Evolutionary conservation across 2,329 filamentous ascomycete genomes (phyloP), one percentile per base, ranked within the genome.

Genomic region (Cadophora gregata): DNA sequence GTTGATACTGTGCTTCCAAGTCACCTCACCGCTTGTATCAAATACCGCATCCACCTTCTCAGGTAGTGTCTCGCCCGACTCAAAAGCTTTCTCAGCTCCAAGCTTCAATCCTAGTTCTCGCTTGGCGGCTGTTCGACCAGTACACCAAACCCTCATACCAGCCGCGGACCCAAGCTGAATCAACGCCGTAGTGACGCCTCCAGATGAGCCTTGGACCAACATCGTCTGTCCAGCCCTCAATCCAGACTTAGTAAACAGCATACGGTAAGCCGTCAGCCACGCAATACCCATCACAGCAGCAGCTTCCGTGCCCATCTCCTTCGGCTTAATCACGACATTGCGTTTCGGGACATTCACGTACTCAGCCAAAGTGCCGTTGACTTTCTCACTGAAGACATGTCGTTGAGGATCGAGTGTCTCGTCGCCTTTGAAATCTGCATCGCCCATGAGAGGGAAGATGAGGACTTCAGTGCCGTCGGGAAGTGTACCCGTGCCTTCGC

Each of bases 231-330:
- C 71, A 58, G 66, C 64, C 36, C 67, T 62, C 16, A 73, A 53
- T 3, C 68, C 70, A 6, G 71, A 73, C 14, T 67, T 64, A 1
- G 59, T 71, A 38, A 72, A 73, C 21, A 72, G 62, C 73, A 73
- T 74, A 1, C 73, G 67, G 51, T 73, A 74, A n/a, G 72, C 73
- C 4, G 73, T 72, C 16, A 74, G 56, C 71, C 71, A 74, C 1
- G 72, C 67, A 45, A 73, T 59, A 4, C 73, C 72, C 31, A 74
- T 62, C 9, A 74, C 72, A n/a, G 70, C 67, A 4, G 68, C 73
- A 36, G 67, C 67, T 38, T 69, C 66, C 8, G 70, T 66, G 6
- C 51, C 55, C 61, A 73, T 62, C 6, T 62, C 64, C 25, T 69
- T 62, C 5, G 71, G 72, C 31, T 69, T 66, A 19, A 51, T 51